Evolutionary conservation across 2,329 filamentous ascomycete genomes (phyloP).

Genomic region (Botrytis tulipae): DNA sequence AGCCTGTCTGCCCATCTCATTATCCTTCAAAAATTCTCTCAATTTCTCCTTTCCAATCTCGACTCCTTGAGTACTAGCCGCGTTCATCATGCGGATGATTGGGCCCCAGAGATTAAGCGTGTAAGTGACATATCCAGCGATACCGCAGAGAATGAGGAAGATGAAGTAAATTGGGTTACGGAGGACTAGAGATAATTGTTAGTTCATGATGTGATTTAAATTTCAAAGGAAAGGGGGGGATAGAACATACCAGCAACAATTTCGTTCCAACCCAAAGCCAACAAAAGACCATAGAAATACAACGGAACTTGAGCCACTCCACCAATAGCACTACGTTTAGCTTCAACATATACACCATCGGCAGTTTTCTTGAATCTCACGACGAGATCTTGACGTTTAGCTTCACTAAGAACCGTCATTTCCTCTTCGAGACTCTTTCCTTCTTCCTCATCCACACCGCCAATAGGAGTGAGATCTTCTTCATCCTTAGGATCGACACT

Average conservation of each 20-base stretch:
- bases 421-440: slow-evolving; percentile 94
- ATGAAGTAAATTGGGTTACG: slow-evolving; percentile 93
- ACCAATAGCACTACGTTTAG: slow-evolving; percentile 93
- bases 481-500: slow-evolving; percentile 80
- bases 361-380: slow-evolving; percentile 98
- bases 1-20: slow-evolving; percentile 80
- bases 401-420: slow-evolving; percentile 89
- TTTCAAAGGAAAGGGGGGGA: neutral
- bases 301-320: slow-evolving; percentile 90
- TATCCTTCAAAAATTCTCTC: slow-evolving; percentile 83
- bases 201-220: neutral
- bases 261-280: slow-evolving; percentile 98
- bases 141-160: slow-evolving; percentile 72
- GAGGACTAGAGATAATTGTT: slow-evolving; percentile 61
- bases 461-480: slow-evolving; percentile 84
- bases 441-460: slow-evolving; percentile 90
- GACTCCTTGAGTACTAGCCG: slow-evolving; percentile 79
- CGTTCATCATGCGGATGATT: slow-evolving; percentile 92
- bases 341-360: slow-evolving; percentile 96
- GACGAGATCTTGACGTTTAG: slow-evolving; percentile 86
- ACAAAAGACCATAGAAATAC: slow-evolving; percentile 87
- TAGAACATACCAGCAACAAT: slow-evolving; percentile 77
- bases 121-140: slow-evolving; percentile 85
- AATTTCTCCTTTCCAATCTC: slow-evolving; percentile 91
- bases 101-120: slow-evolving; percentile 93